A percentile compares a stretch with the other conserved stretches of the same genome.
Conservation (phyloP, 257 asterid species). For the Ocimum tenuiflorum region DNA sequence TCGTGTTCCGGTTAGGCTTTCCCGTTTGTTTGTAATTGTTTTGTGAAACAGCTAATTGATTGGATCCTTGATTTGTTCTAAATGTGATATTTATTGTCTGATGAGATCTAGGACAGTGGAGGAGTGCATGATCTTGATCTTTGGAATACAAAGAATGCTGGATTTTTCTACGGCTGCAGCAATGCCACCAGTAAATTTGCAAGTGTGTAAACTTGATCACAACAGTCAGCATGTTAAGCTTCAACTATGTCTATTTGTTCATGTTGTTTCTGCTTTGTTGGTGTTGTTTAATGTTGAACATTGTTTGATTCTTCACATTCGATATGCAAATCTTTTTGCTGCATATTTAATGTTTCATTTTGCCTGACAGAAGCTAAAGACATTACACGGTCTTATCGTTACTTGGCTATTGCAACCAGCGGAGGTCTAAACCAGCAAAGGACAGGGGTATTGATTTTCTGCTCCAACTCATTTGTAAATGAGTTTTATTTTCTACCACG, state of each 20-base stretch:
- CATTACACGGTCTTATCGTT: slow-evolving; percentile 52
- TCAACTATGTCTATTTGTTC: slow-evolving; percentile 5
- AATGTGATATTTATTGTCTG: slow-evolving; percentile 31
- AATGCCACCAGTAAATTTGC: slow-evolving; percentile 60
- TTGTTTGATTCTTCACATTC: slow-evolving; percentile 7
- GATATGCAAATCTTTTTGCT: neutral
- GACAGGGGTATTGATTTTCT: slow-evolving; percentile 66
- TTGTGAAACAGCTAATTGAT: slow-evolving; percentile 11
- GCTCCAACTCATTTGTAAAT: neutral
- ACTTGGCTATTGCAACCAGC: slow-evolving; percentile 83
- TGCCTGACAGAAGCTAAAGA: slow-evolving; percentile 53
- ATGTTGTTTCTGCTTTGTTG: neutral
- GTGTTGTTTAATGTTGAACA: slow-evolving; percentile 2
- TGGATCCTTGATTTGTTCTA: slow-evolving; percentile 37
- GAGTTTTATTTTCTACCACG: no score
- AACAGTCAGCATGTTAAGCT: neutral
- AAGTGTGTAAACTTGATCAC: slow-evolving; percentile 38
- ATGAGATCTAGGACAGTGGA: slow-evolving; percentile 53
- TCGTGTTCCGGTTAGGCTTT: slow-evolving; percentile 55
- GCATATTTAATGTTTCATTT: slow-evolving; percentile 13
- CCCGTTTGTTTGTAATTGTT: neutral
- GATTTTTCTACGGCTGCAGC: slow-evolving; percentile 69
- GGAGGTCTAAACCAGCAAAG: slow-evolving; percentile 99
- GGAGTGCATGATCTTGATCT: slow-evolving; percentile 53
- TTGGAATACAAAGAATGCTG: slow-evolving; percentile 68